Evolutionary conservation across 768 basidiomycete genomes (phyloP), one percentile per base, ranked within the genome.

Genomic region (Rhodotorula toruloides): DNA sequence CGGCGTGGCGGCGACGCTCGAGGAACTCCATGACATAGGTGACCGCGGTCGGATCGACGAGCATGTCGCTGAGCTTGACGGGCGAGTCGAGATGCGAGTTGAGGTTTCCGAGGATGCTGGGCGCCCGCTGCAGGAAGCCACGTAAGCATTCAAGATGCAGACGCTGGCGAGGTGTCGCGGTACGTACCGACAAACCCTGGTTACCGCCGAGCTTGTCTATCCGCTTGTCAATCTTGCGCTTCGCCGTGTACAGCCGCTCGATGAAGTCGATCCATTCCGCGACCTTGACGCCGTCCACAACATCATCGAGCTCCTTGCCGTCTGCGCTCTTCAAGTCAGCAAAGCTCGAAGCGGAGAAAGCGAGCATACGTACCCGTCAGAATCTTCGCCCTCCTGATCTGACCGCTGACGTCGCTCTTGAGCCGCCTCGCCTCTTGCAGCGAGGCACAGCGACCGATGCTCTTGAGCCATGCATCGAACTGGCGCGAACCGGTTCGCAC

Each of bases 11-110:
- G 13, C 88, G 84, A 21, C 96, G 84, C 72, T 98, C 96, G 90
- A 97, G 93, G 73, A 90, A 96, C 79, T 99, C 96, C 87, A 97
- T 92, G 79, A 94, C 90, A 76, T 96, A 94, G 4, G 90, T 91
- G 4, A 98, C 82, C 0, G 91, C 91, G 43, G 86, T 87, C 0
- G 94, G 93, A 72, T 91, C 92, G 31, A 86, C 81, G 6, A 99
- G 84, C 56, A 98, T 83, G 58, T 91, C 88, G 44, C 89, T 84
- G 8, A 94, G 81, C 0, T 83, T 81, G 31, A 89, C 78, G 17
- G 61, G 57, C 17, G 83, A 79, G 9, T 83, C 80, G 22, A 16
- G 4, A 19, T 31, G 37, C 21, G 46, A 16, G 17, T 47, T 52
- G n/a, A 37, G 17, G 25, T 29, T 39, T 22, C 16, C 6, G 27